These are phyloP conservation scores for Salvia rosmarinus DNA, from an alignment of 257 asterid genomes.

Conservation along the genomic window DNA sequence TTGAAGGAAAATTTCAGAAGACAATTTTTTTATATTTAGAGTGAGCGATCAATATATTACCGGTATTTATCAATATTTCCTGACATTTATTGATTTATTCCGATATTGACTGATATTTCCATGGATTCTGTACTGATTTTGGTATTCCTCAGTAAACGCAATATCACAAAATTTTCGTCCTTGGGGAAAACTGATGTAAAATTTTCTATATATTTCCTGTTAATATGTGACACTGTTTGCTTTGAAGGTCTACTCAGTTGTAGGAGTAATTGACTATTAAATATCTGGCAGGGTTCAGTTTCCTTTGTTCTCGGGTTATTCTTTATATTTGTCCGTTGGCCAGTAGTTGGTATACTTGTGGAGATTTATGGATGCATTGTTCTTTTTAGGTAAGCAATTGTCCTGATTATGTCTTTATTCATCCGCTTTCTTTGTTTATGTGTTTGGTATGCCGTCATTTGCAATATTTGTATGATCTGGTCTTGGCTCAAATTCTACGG, in stretches of 20 bases:
- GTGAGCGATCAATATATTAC: not conserved
- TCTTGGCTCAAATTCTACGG: constrained; percentile 23
- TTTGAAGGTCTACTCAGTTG: not conserved
- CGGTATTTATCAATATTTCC: not conserved
- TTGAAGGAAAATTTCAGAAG: not conserved
- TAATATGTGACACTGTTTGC: not conserved
- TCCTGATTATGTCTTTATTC: constrained; percentile 7
- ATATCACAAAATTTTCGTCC: not conserved
- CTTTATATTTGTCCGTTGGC: constrained; percentile 84
- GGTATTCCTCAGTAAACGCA: not conserved
- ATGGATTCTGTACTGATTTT: not conserved
- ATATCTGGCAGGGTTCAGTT: constrained; percentile 55
- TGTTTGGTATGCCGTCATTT: constrained; percentile 17
- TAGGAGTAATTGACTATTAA: not conserved
- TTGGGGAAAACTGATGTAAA: constrained; percentile 4
- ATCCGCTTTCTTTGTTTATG: not conserved
- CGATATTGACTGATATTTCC: not conserved
- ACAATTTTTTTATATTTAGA: not conserved
- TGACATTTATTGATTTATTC: not conserved
- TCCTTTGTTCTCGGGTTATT: constrained; percentile 74
- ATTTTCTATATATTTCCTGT: not conserved
- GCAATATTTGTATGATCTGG: constrained; percentile 6
- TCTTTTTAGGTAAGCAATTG: constrained; percentile 65
- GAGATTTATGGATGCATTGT: constrained; percentile 70
- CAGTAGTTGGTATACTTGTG: constrained; percentile 67